phyloP scores from a whole-genome alignment of 2,329 filamentous ascomycete species.

The Fusarium anguioides region DNA sequence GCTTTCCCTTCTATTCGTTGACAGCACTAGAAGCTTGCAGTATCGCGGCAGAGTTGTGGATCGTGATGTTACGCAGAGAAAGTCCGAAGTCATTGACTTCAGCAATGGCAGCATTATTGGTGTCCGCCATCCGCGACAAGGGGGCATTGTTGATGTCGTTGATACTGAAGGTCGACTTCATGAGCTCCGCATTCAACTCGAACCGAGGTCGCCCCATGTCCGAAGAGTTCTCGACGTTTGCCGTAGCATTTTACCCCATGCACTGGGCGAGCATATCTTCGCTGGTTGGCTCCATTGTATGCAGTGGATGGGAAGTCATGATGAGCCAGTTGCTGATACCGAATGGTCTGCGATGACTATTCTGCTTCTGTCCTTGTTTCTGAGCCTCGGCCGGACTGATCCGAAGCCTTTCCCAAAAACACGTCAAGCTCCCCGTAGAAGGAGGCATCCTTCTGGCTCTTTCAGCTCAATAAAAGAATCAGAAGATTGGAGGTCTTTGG shows the following conservation, averaged over 20 bases:
- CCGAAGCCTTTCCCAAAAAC: constrained; percentile 40
- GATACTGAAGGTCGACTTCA: constrained; percentile 72
- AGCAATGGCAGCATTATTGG: constrained; percentile 61
- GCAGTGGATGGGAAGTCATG: constrained; percentile 71
- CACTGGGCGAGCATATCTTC: constrained; percentile 69
- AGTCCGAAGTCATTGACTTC: constrained; percentile 59
- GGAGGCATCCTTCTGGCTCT: constrained; percentile 50
- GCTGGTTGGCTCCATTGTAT: constrained; percentile 79
- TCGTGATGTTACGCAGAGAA: constrained; percentile 62
- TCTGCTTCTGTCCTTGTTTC: constrained; percentile 71
- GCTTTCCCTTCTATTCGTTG: constrained; percentile 68
- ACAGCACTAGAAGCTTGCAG: constrained; percentile 70
- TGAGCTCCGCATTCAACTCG: constrained; percentile 74
- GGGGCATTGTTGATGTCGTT: constrained; percentile 73
- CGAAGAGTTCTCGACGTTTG: constrained; percentile 70
- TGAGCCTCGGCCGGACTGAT: constrained; percentile 65
- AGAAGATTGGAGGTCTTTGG: constrained; percentile 62
- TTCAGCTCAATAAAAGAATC: constrained; percentile 52
- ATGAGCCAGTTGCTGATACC: constrained; percentile 58
- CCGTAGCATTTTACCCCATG: constrained; percentile 70
- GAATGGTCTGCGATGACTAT: constrained; percentile 79
- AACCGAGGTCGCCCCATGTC: constrained; percentile 72
- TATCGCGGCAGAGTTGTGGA: constrained; percentile 63
- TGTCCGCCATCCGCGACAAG: constrained; percentile 67
- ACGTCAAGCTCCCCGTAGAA: constrained; percentile 47